Evolutionary conservation across 345 rosid genomes (phyloP), one percentile per base, ranked within the genome.

Genomic region (Eutrema heterophyllum): DNA sequence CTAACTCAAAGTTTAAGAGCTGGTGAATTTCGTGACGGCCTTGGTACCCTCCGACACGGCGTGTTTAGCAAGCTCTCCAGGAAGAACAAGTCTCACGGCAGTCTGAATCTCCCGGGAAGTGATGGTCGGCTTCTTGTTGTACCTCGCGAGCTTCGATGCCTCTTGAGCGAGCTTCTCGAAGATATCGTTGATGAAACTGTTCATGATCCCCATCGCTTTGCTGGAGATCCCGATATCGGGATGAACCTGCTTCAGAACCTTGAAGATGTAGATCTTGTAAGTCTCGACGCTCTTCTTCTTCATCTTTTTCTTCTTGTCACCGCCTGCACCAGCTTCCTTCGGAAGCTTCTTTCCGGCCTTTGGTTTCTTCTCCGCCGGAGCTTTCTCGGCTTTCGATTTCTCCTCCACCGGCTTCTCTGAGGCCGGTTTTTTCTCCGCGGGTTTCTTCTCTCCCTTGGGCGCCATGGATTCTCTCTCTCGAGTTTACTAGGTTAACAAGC

Each of bases 91-190:
- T 26, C 93, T 81, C 30, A 88, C 93, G 0, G 93, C 96, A 0
- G 96, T 90, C 86, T 90, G 96, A 52, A 90, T 90, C 79, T 90
- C 96, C 81, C 93, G 70, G 10, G 93, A 88, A 1, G 96, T 89
- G 3, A 89, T 89, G 0, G 96, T 89, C 0, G 96, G 97, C 72
- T 89, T 89, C 85, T 91, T 91, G 80, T 89, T 91, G 77, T 89
- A 91, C 80, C 97, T 85, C 0, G 97, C 96, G 1, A 91, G 89
- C 49, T 83, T 85, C 5, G 97, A 89, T 0, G 96, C 51, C 35
- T 91, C 97, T 76, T 77, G 81, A 5, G 91, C 91, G 0, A 88
- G 80, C 75, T 91, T 88, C 84, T 86, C 94, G 9, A 88, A 88
- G 48, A 88, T 88, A 15, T 88, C 94, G 52, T 86, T 88, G 68